phyloP scores from a whole-genome alignment of 2,329 filamentous ascomycete genomes.

The Colletotrichum magnum region DNA sequence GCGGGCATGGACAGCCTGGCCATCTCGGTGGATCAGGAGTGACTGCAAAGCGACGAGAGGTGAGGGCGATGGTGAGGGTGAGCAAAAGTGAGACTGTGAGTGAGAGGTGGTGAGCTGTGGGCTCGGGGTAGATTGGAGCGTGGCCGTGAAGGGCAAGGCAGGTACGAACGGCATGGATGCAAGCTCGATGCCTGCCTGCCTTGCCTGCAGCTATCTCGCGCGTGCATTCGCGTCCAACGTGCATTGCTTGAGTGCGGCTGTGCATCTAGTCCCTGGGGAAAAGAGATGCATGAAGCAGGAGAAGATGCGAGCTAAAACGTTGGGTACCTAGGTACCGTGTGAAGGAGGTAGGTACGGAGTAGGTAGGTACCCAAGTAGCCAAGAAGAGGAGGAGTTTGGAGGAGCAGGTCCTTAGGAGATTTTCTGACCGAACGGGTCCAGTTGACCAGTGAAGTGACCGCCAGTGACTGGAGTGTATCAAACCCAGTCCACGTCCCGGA shows the following conservation, averaged over 20 bases:
- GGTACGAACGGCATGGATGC: constrained; percentile 7
- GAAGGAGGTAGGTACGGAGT: too few relatives aligned
- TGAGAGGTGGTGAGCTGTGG: not conserved
- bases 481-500: not conserved
- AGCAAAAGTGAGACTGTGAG: not conserved
- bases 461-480: too few relatives aligned
- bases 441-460: too few relatives aligned
- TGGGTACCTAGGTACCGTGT: not conserved
- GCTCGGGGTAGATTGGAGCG: not conserved
- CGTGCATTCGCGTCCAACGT: constrained; percentile 19
- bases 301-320: constrained; percentile 29
- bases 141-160: not conserved
- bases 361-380: not conserved
- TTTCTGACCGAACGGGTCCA: too few relatives aligned
- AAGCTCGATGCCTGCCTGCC: constrained; percentile 7
- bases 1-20: constrained; percentile 29
- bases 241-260: constrained; percentile 23
- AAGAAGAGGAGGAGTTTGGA: not conserved
- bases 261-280: constrained; percentile 28
- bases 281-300: constrained; percentile 21
- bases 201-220: constrained; percentile 5
- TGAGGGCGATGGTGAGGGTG: not conserved
- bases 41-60: not conserved
- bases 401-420: not conserved
- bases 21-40: constrained; percentile 18